A percentile compares a stretch with the other conserved stretches of the same genome.
These are phyloP conservation scores for Butyriboletus appendiculatus DNA, from an alignment of 1,284 basidiomycete genomes.

Conservation along the genomic window DNA sequence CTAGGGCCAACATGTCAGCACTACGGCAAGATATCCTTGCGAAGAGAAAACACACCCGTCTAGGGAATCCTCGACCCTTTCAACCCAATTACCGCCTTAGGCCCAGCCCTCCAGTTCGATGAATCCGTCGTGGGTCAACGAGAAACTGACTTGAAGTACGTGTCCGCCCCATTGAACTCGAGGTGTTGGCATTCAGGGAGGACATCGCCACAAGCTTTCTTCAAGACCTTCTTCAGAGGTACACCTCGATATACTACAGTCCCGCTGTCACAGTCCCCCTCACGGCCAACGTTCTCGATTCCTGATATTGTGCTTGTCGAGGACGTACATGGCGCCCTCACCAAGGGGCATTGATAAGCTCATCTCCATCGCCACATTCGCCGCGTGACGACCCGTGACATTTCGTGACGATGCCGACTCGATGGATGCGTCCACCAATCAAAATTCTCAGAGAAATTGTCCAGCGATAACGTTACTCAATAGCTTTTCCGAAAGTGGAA, in stretches of 20 bases:
- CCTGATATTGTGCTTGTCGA: neutral
- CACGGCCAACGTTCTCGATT: slow-evolving; percentile 9
- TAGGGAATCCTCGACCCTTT: slow-evolving; percentile 54
- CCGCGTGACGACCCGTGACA: too few species aligned
- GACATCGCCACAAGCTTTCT: slow-evolving; percentile 52
- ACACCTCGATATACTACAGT: slow-evolving; percentile 51
- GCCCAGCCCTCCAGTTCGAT: slow-evolving; percentile 53
- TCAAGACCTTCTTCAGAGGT: slow-evolving; percentile 54
- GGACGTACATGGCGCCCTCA: slow-evolving; percentile 55
- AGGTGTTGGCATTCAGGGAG: slow-evolving; percentile 50
- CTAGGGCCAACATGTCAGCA: neutral
- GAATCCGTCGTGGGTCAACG: slow-evolving; percentile 46
- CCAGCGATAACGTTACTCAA: too few species aligned
- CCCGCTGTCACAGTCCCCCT: slow-evolving; percentile 27
- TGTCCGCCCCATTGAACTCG: slow-evolving; percentile 59
- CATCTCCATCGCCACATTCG: slow-evolving; percentile 56
- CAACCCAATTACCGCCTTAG: slow-evolving; percentile 58
- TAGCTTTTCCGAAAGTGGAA: too few species aligned
- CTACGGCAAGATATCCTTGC: neutral
- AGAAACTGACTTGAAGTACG: slow-evolving; percentile 53
- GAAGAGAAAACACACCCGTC: slow-evolving; percentile 43
- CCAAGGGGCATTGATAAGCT: slow-evolving; percentile 57
- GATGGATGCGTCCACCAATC: too few species aligned
- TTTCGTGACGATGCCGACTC: too few species aligned
- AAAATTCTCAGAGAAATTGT: too few species aligned